A percentile compares a stretch with the other conserved stretches of the same genome.
Evolutionary conservation across 148 eudicot species (phyloP).

Genomic region (Dianthus caryophyllus): DNA sequence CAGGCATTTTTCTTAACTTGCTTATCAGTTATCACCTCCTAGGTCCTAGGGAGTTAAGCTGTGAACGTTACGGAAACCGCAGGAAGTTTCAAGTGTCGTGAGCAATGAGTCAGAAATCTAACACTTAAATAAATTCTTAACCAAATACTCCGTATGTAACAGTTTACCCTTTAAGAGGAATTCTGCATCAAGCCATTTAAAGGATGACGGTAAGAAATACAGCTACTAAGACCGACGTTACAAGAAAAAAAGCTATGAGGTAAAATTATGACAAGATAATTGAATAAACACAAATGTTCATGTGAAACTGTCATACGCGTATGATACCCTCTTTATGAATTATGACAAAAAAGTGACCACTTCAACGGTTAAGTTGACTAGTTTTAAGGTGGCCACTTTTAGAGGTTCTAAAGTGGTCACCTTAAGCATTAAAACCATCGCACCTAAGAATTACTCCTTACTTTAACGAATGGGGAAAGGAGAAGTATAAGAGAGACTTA

Average conservation of each 20-base stretch:
- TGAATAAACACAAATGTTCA: neutral
- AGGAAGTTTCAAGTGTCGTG: neutral
- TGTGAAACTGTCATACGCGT: no score
- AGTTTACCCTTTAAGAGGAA: neutral
- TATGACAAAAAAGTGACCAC: no score
- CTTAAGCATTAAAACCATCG: no score
- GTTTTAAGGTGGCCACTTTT: no score
- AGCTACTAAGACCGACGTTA: neutral
- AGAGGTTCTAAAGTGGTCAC: no score
- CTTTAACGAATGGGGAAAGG: no score
- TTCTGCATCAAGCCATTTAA: neutral
- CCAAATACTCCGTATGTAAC: neutral
- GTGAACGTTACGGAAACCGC: no score
- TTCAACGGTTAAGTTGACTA: no score
- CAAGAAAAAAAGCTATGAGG: neutral
- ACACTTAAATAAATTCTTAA: neutral
- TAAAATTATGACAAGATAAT: neutral
- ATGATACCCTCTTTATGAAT: no score
- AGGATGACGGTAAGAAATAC: neutral
- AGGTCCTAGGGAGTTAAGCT: no score
- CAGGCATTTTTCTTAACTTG: neutral
- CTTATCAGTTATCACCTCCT: neutral
- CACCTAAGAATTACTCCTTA: no score
- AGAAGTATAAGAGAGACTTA: no score
- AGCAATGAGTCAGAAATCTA: neutral